These are phyloP conservation scores for Populus davidiana DNA, from an alignment of 345 rosid species.

Conservation along the genomic window DNA sequence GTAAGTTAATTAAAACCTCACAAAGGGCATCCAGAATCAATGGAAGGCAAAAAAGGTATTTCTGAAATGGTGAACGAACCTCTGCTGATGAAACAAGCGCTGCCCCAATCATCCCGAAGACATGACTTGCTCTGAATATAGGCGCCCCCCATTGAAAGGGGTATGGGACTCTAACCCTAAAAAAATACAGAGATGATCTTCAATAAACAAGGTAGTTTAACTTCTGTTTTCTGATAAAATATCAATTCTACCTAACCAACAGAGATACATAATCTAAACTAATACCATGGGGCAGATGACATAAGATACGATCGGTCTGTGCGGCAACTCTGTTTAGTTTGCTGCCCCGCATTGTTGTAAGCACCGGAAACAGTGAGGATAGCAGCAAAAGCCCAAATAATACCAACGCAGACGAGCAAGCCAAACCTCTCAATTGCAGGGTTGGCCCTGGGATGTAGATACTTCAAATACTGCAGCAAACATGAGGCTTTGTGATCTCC, in stretches of 20 bases:
- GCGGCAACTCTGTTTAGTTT: conserved; percentile 76
- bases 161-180: conserved; percentile 83
- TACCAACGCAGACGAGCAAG: conserved; percentile 67
- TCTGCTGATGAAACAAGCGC: conserved; percentile 89
- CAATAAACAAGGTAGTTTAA: background rate
- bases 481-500: conserved; percentile 8
- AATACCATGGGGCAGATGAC: conserved; percentile 85
- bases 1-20: background rate
- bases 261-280: conserved; percentile 2
- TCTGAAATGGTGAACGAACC: conserved; percentile 37
- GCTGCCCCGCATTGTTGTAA: conserved; percentile 62
- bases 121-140: conserved; percentile 86
- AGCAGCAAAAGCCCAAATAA: conserved; percentile 91
- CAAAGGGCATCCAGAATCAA: background rate
- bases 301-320: conserved; percentile 66
- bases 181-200: conserved; percentile 1
- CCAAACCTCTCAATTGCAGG: conserved; percentile 75
- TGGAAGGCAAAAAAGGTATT: background rate
- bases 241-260: background rate
- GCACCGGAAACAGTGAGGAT: conserved; percentile 91
- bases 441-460: conserved; percentile 22
- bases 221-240: background rate
- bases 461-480: conserved; percentile 63
- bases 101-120: conserved; percentile 94
- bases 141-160: conserved; percentile 99